These are phyloP conservation scores for Sporothrix brunneoviolacea DNA, from an alignment of 2,329 filamentous ascomycete genomes.

Conservation along the genomic window DNA sequence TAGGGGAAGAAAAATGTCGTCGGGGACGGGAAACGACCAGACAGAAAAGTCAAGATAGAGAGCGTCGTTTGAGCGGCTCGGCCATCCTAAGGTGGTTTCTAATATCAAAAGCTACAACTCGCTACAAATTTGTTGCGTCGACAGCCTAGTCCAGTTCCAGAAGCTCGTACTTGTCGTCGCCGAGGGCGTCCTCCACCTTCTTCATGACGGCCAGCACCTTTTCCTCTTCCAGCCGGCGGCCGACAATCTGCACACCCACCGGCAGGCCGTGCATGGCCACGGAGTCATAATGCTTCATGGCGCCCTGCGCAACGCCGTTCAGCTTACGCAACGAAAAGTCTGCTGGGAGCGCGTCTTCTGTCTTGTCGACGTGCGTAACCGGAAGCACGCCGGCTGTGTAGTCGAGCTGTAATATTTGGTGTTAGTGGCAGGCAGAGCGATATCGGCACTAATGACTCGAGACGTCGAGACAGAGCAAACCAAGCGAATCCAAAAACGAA, in stretches of 20 bases:
- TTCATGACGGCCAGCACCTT: conserved; percentile 80
- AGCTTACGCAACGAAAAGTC: conserved; percentile 56
- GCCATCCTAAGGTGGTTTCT: too few relatives aligned
- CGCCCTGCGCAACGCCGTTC: conserved; percentile 74
- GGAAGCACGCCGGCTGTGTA: conserved; percentile 79
- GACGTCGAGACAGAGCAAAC: neutral
- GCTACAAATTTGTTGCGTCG: too few relatives aligned
- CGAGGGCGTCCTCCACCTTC: conserved; percentile 67
- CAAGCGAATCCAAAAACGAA: neutral
- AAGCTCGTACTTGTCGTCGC: conserved; percentile 45
- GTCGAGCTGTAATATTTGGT: conserved; percentile 54
- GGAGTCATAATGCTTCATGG: conserved; percentile 81
- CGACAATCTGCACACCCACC: conserved; percentile 78
- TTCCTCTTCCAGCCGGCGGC: conserved; percentile 74
- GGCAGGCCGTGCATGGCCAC: conserved; percentile 79
- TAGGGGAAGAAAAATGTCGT: too few relatives aligned
- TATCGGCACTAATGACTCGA: neutral
- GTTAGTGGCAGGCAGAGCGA: conserved; percentile 6
- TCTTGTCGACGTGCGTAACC: conserved; percentile 73
- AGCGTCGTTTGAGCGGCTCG: too few relatives aligned
- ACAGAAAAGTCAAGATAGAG: too few relatives aligned
- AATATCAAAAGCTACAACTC: too few relatives aligned
- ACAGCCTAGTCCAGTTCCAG: conserved; percentile 39
- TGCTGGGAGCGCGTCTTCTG: conserved; percentile 57
- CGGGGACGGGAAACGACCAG: too few relatives aligned